Conservation (phyloP, 306 rosid species). For the Lathyrus tuberosus region DNA sequence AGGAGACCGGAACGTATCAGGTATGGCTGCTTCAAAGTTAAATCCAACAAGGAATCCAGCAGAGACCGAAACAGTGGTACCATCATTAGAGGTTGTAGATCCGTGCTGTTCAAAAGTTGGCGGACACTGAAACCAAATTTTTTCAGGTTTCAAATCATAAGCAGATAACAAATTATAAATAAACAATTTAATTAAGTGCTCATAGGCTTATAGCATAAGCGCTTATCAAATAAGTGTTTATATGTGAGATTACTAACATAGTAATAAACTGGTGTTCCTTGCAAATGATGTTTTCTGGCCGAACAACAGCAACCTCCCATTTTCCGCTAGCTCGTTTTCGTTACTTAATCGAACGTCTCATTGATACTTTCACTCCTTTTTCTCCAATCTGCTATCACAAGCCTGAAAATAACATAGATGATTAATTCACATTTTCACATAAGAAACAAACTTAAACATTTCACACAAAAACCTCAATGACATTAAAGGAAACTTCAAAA, state of each 20-base stretch:
- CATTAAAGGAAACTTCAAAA: constrained; percentile 17
- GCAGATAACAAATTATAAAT: constrained; percentile 13
- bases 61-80: constrained; percentile 46
- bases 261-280: constrained; percentile 73
- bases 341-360: constrained; percentile 46
- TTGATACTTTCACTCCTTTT: constrained; percentile 43
- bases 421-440: constrained; percentile 32
- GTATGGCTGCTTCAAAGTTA: constrained; percentile 58
- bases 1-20: constrained; percentile 78
- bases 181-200: background rate
- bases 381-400: constrained; percentile 25
- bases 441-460: constrained; percentile 11
- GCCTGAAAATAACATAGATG: constrained; percentile 3
- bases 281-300: constrained; percentile 72
- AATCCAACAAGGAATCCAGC: constrained; percentile 60
- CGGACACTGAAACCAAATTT: constrained; percentile 60
- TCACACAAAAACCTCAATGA: constrained; percentile 9
- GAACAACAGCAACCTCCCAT: constrained; percentile 96
- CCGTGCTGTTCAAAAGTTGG: constrained; percentile 63
- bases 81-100: constrained; percentile 49
- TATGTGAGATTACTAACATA: constrained; percentile 54
- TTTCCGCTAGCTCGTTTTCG: constrained; percentile 38
- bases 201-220: background rate
- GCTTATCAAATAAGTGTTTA: background rate
- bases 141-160: constrained; percentile 14